A percentile compares a stretch with the other conserved stretches of the same genome.
Evolutionary conservation across 192 early-diverging fungal genomes (phyloP).

Genomic region (Backusella westeae): DNA sequence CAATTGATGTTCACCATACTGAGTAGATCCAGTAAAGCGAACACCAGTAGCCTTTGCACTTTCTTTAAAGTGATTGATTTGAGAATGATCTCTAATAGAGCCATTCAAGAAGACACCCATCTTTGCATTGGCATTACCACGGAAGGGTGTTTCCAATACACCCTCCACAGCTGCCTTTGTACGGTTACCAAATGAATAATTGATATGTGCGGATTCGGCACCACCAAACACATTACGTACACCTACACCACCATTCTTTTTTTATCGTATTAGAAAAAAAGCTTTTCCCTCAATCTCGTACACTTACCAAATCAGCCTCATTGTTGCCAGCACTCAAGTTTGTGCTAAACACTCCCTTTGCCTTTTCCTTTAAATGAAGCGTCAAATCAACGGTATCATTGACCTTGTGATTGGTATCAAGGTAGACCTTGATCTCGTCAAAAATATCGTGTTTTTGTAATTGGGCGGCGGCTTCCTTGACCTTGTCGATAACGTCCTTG

Average conservation of each 20-base stretch:
- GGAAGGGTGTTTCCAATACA: conserved; percentile 51
- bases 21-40: conserved; percentile 12
- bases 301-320: conserved; percentile 74
- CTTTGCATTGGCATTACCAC: conserved; percentile 60
- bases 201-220: conserved; percentile 72
- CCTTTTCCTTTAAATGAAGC: conserved; percentile 65
- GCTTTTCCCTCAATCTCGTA: too few relatives aligned
- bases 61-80: conserved; percentile 30
- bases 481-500: conserved; percentile 53
- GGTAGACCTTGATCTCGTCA: conserved; percentile 56
- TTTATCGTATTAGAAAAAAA: too few relatives aligned
- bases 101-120: conserved; percentile 41
- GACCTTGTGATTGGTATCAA: conserved; percentile 54
- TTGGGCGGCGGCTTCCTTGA: conserved; percentile 49
- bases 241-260: conserved; percentile 43
- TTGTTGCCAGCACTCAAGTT: conserved; percentile 80
- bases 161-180: conserved; percentile 46
- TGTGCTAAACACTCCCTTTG: conserved; percentile 68
- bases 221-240: conserved; percentile 85
- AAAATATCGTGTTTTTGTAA: conserved; percentile 69
- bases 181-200: conserved; percentile 28
- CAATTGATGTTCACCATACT: conserved; percentile 11
- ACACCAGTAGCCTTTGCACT: conserved; percentile 18
- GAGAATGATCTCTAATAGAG: conserved; percentile 29
- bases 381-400: conserved; percentile 66